Base-by-base conservation (phyloP, 169 alveolate species). In the Eimeria praecox region DNA sequence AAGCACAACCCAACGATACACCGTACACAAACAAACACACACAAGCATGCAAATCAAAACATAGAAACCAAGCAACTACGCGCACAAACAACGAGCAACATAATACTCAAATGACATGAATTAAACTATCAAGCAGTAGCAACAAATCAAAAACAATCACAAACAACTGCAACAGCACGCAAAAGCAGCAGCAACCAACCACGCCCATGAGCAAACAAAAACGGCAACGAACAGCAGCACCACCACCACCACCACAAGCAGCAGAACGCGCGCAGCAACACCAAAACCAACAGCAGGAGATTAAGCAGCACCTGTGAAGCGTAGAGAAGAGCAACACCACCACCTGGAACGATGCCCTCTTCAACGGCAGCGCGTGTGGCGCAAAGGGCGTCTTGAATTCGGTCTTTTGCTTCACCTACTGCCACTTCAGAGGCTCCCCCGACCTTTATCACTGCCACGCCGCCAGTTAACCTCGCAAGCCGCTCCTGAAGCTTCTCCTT, bases 291-390 rank as follows among this genome's bases (percentile, higher is more conserved):
- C 87, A 42, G 62, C 64, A 77, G 62, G 27, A 22, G 38, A 2
- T 0, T 20, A 9, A 77, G 64, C 64, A 27, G 69, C 90, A 85
- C 78, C 77, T 54, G 92, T 24, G 77, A 69, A 59, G 97, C 97
- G 66, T 95, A 96, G 64, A 96, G 96, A 71, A 96, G 90, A 12
- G 97, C 97, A 5, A 92, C 80, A 40, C 99, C 99, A 10, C 99
- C 99, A 44, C 99, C 99, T 20, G 99, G 99, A 64, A 99, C 99
- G 78, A 99, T 99, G 56, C 99, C 99, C 96, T 99, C 99, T 95
- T 98, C 99, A 42, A 99, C 99, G 20, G 99, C 99, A 64, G 99
- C 99, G 97, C 99, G 98, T 56, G 99, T 99, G 83, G 99, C 99
- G 95, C 99, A 98, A 77, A 99, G 98, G 20, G 99, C 99, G 94